Evolutionary conservation across 495 filamentous ascomycete species (phyloP).

Genomic region (Parachaetomium inaequale): DNA sequence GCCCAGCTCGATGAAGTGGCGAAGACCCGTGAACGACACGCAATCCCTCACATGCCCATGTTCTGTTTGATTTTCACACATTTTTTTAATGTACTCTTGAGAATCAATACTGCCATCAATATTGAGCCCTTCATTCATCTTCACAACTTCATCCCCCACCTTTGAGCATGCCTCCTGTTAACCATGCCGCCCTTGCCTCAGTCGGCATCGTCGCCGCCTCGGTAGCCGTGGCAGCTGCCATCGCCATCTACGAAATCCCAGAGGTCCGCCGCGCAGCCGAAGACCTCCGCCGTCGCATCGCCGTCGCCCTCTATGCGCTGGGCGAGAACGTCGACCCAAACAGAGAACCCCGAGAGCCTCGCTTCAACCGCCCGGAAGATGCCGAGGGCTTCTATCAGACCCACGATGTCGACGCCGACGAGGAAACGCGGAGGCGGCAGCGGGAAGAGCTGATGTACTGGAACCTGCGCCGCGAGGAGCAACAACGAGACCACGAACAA

Average conservation of each 20-base stretch:
- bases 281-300: conserved; percentile 72
- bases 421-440: conserved; percentile 60
- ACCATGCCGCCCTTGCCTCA: conserved; percentile 49
- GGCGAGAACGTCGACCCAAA: conserved; percentile 69
- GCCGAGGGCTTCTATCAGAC: conserved; percentile 53
- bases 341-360: conserved; percentile 45
- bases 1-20: conserved; percentile 23
- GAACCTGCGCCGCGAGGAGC: conserved; percentile 46
- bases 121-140: no score
- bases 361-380: conserved; percentile 57
- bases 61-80: no score
- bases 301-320: conserved; percentile 69
- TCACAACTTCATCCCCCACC: neutral
- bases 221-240: conserved; percentile 73
- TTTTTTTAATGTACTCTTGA: no score
- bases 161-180: conserved; percentile 43
- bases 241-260: conserved; percentile 81
- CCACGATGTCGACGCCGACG: conserved; percentile 61
- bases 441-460: conserved; percentile 73
- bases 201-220: conserved; percentile 74
- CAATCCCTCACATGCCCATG: conserved; percentile 18
- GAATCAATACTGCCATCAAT: no score
- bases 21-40: conserved; percentile 25
- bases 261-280: conserved; percentile 74
- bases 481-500: conserved; percentile 28